Base-by-base conservation (phyloP, 352 stramenopile genomes). In the Phytophthora ramorum region DNA sequence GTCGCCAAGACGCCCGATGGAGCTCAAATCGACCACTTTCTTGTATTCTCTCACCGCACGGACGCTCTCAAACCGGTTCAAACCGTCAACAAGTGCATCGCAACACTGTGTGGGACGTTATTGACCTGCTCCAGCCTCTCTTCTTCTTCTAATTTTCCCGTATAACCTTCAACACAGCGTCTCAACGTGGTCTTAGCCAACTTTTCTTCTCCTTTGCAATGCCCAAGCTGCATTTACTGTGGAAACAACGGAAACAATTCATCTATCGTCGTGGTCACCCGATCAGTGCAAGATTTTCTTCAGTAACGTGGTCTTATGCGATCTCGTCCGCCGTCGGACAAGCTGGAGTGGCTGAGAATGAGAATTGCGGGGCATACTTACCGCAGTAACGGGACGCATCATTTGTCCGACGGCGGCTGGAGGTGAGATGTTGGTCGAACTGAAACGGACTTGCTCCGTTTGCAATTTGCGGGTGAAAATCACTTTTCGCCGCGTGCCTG, bases 371-470 rank as follows among this genome's bases (percentile, higher is more conserved):
- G 30, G 19, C 16, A n/a, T 12, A 2, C 43, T 37, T 32, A 34
- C 26, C 43, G 14, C 20, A 34, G 16, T 37, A 55, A 7, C 48
- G 44, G 37, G 32, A 48, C 55, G 55, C 38, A 14, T 54, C 32
- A 47, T 63, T 63, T 63, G 34, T 63, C 56, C 56, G 44, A 56
- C 56, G 56, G 56, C 56, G 56, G 44, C 8, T 17, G 34, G 13
- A 41, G 10, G 10, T 22, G 16, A 13, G 32, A 32, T 34, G 32
- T 17, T 22, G 16, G 14, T 14, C 32, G 34, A 41, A 43, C 30
- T 19, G 54, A 54, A 62, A 62, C 54, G 54, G 30, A 46, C 49
- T 56, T 22, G 30, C 38, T 10, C 14, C 16, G 16, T 44, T 38
- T 20, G 37, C 14, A 44, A 44, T 44, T 44, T 44, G 16, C 16